A percentile compares a stretch with the other conserved stretches of the same genome.
phyloP scores from a whole-genome alignment of 2,329 filamentous ascomycete genomes.

The Ceratocystis alfenasii region DNA sequence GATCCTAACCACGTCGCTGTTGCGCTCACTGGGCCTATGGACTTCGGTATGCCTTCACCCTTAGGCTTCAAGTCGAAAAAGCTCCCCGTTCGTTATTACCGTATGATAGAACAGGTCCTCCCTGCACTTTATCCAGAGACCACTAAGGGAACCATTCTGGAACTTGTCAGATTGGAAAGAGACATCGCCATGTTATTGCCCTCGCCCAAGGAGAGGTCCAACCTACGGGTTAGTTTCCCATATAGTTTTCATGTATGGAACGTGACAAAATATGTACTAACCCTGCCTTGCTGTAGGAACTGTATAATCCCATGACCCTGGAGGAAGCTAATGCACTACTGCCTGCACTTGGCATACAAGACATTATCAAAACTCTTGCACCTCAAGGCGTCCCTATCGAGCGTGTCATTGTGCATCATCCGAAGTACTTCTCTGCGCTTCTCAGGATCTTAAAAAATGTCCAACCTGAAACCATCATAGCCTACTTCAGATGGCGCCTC shows the following conservation, averaged over 20 bases:
- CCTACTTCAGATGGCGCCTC: conserved; percentile 53
- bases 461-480: conserved; percentile 43
- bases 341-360: conserved; percentile 44
- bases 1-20: conserved; percentile 32
- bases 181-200: conserved; percentile 49
- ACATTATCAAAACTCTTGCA: conserved; percentile 40
- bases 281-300: conserved; percentile 35
- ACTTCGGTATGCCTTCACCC: conserved; percentile 49
- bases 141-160: conserved; percentile 33
- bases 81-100: conserved; percentile 40
- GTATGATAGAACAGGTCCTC: conserved; percentile 25
- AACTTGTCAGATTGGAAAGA: conserved; percentile 45
- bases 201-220: conserved; percentile 42
- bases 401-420: conserved; percentile 47
- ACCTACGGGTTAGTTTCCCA: conserved; percentile 37
- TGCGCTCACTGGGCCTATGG: conserved; percentile 34
- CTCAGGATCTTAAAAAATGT: conserved; percentile 44
- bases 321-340: conserved; percentile 43
- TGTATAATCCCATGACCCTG: conserved; percentile 47
- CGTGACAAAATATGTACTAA: no score
- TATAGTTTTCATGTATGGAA: no score
- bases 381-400: conserved; percentile 28
- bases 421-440: conserved; percentile 48
- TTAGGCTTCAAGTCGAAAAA: conserved; percentile 46
- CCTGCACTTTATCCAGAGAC: conserved; percentile 29